Evolutionary conservation across 768 basidiomycete species (phyloP).

Genomic region (Hysterangium stoloniferum): DNA sequence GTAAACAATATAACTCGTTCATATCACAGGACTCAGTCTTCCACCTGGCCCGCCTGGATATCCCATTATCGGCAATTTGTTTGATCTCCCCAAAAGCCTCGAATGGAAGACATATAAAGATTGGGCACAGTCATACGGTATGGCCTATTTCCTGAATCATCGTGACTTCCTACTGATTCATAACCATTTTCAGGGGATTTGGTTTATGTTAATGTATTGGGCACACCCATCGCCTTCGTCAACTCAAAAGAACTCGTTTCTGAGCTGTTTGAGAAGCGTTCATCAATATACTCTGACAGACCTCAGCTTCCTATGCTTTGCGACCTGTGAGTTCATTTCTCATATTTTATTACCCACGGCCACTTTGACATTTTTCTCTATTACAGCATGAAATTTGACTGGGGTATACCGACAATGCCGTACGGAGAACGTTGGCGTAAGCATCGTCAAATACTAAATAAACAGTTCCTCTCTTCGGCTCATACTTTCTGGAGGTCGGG

Average conservation of each 20-base stretch:
- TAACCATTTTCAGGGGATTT: slow-evolving; percentile 17
- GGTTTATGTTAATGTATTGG: slow-evolving; percentile 20
- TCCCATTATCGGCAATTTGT: slow-evolving; percentile 8
- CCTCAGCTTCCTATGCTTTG: slow-evolving; percentile 17
- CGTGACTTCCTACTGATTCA: too few species aligned
- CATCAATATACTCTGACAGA: slow-evolving; percentile 24
- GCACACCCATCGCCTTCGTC: slow-evolving; percentile 18
- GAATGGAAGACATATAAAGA: slow-evolving; percentile 10
- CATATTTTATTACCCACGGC: too few species aligned
- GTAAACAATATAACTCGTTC: too few species aligned
- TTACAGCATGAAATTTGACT: slow-evolving; percentile 36
- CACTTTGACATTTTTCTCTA: background rate
- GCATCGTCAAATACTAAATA: too few species aligned
- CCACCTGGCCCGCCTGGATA: slow-evolving; percentile 9
- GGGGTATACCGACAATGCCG: slow-evolving; percentile 51
- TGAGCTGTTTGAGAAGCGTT: slow-evolving; percentile 25
- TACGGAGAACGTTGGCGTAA: slow-evolving; percentile 30
- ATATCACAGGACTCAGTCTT: slow-evolving; percentile 3
- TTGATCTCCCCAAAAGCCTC: slow-evolving; percentile 5
- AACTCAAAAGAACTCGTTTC: slow-evolving; percentile 19
- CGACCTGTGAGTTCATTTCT: slow-evolving; percentile 6
- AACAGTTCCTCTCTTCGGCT: too few species aligned
- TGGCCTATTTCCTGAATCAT: background rate
- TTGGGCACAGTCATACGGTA: slow-evolving; percentile 11
- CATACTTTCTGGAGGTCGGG: too few species aligned